phyloP scores from a whole-genome alignment of 768 basidiomycete genomes.

The Boletus insuetus region DNA sequence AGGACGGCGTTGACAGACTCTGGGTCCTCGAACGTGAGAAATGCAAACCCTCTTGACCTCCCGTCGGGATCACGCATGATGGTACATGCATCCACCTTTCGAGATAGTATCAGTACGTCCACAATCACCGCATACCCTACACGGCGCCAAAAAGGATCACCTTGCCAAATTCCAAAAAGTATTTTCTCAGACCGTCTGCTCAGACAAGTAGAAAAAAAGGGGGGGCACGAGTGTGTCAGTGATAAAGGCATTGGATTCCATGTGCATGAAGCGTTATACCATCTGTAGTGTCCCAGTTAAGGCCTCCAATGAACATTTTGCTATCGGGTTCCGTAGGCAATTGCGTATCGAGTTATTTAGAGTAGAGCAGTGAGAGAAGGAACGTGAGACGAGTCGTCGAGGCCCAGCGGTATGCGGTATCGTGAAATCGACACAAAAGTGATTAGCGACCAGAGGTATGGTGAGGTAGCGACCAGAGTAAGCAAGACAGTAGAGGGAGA shows the following conservation, averaged over 20 bases:
- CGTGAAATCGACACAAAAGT: constrained; percentile 33
- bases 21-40: constrained; percentile 75
- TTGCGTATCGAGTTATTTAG: constrained; percentile 29
- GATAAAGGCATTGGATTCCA: constrained; percentile 21
- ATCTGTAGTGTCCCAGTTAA: constrained; percentile 91
- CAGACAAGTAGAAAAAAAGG: constrained; percentile 18
- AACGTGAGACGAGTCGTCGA: constrained; percentile 28
- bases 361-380: constrained; percentile 24
- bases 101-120: constrained; percentile 12
- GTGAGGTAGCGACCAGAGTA: constrained; percentile 33
- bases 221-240: constrained; percentile 25
- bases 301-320: constrained; percentile 89
- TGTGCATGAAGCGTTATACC: constrained; percentile 48
- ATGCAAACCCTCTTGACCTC: constrained; percentile 81
- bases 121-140: background rate
- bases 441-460: constrained; percentile 35
- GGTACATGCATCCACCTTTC: constrained; percentile 73
- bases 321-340: constrained; percentile 45
- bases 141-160: constrained; percentile 33
- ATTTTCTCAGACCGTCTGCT: constrained; percentile 60
- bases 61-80: constrained; percentile 81
- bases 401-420: constrained; percentile 38
- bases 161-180: constrained; percentile 81
- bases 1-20: constrained; percentile 64
- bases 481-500: constrained; percentile 25